Conservation (phyloP, 371 early-diverging fungal genomes). For the Hamiltosporidium tvaerminnensis region DNA sequence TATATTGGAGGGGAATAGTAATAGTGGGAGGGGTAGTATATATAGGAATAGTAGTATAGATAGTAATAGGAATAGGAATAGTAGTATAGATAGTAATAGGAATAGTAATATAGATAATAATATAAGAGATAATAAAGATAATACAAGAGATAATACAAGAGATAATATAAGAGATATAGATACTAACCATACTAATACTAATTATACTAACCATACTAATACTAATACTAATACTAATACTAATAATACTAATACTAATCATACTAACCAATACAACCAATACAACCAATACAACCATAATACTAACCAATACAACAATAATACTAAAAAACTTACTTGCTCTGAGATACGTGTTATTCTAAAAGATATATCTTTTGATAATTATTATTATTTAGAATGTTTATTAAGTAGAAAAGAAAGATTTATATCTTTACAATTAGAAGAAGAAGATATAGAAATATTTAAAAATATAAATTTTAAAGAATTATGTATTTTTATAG, state of each 20-base stretch:
- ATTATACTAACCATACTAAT: too few species aligned
- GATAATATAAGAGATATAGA: too few species aligned
- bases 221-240: too few species aligned
- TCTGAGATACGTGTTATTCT: background rate
- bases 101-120: too few species aligned
- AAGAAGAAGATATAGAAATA: background rate
- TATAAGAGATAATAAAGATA: too few species aligned
- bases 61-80: too few species aligned
- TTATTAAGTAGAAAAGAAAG: slow-evolving; percentile 9
- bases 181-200: too few species aligned
- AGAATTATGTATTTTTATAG: background rate
- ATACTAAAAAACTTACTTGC: background rate
- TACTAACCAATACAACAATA: background rate
- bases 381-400: slow-evolving; percentile 3
- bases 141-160: too few species aligned
- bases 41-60: too few species aligned
- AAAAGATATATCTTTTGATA: background rate
- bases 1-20: too few species aligned
- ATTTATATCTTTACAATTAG: background rate
- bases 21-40: too few species aligned
- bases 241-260: background rate
- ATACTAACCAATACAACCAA: background rate
- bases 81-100: too few species aligned
- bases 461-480: background rate
- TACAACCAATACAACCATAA: background rate